A percentile compares a stretch with the other conserved stretches of the same genome.
phyloP scores from a whole-genome alignment of 1,284 basidiomycete genomes.

The Lentinula novae-zelandiae region DNA sequence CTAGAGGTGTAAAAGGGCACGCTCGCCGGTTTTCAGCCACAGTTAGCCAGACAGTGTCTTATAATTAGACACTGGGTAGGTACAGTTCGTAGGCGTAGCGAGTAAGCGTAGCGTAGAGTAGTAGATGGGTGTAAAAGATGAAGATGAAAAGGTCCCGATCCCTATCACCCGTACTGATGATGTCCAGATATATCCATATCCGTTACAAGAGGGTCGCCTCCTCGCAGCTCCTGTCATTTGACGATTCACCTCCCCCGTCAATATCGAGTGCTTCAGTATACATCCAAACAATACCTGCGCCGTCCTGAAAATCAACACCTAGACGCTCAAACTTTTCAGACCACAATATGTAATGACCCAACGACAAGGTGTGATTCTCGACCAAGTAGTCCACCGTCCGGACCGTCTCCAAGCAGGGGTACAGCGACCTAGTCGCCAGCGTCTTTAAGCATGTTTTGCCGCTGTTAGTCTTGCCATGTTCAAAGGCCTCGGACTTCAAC shows the following conservation, averaged over 20 bases:
- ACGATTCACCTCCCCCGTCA: background rate
- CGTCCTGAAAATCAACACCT: constrained; percentile 48
- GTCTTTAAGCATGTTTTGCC: constrained; percentile 38
- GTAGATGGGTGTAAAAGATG: too few species aligned
- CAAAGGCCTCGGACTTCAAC: constrained; percentile 28
- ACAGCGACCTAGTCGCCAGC: constrained; percentile 31
- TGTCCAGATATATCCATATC: too few species aligned
- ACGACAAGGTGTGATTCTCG: constrained; percentile 45
- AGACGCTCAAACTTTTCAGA: constrained; percentile 45
- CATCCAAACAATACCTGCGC: constrained; percentile 48
- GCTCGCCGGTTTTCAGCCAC: too few species aligned
- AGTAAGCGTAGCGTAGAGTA: too few species aligned
- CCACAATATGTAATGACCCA: constrained; percentile 54
- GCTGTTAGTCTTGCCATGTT: constrained; percentile 31
- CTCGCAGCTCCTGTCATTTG: background rate
- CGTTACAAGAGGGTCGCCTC: background rate
- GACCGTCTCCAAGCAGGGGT: constrained; percentile 42
- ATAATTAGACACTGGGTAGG: too few species aligned
- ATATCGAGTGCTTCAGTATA: constrained; percentile 27
- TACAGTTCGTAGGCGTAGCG: too few species aligned
- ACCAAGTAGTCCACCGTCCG: constrained; percentile 50
- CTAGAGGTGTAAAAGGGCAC: too few species aligned
- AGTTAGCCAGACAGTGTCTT: too few species aligned
- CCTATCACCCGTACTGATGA: too few species aligned
- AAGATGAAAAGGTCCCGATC: too few species aligned